Percentiles rank a stretch among this genome's conserved stretches.
Evolutionary conservation across 2,329 filamentous ascomycete genomes (phyloP).

Genomic region (Monosporascus sp.): DNA sequence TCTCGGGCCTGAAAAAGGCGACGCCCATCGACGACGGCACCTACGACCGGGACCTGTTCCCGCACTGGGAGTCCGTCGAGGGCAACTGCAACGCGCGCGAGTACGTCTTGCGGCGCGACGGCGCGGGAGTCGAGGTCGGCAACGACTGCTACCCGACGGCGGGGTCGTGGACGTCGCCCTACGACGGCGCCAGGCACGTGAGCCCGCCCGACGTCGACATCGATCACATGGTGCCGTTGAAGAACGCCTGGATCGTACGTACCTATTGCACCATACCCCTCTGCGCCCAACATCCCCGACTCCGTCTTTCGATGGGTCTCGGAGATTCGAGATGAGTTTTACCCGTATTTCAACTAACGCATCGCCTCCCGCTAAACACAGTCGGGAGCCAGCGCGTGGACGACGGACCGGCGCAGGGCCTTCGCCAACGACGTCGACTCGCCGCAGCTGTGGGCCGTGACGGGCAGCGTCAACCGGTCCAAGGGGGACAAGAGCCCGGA

Average conservation of each 20-base stretch:
- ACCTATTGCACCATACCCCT: not conserved
- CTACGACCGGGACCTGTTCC: slow-evolving; percentile 65
- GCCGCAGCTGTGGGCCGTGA: slow-evolving; percentile 76
- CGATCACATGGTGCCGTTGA: slow-evolving; percentile 76
- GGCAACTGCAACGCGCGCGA: slow-evolving; percentile 69
- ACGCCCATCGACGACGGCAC: slow-evolving; percentile 46
- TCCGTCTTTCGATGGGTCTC: too few species aligned
- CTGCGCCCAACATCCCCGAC: not conserved
- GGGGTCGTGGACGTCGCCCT: slow-evolving; percentile 66
- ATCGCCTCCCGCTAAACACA: slow-evolving; percentile 20
- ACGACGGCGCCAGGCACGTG: slow-evolving; percentile 68
- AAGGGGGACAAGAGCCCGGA: slow-evolving; percentile 75
- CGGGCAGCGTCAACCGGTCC: slow-evolving; percentile 65
- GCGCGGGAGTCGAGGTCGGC: slow-evolving; percentile 53
- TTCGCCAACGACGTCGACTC: slow-evolving; percentile 75
- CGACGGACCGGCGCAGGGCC: slow-evolving; percentile 55
- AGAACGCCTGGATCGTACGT: slow-evolving; percentile 70
- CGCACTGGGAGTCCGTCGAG: slow-evolving; percentile 61
- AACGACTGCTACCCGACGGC: slow-evolving; percentile 56
- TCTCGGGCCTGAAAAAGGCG: slow-evolving; percentile 53
- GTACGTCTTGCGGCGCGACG: slow-evolving; percentile 68
- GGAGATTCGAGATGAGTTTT: too few species aligned
- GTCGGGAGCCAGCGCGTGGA: slow-evolving; percentile 70
- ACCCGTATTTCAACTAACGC: not conserved
- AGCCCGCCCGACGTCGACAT: slow-evolving; percentile 68